Evolutionary conservation across 768 basidiomycete genomes (phyloP).

Genomic region (Russula ochroleuca): DNA sequence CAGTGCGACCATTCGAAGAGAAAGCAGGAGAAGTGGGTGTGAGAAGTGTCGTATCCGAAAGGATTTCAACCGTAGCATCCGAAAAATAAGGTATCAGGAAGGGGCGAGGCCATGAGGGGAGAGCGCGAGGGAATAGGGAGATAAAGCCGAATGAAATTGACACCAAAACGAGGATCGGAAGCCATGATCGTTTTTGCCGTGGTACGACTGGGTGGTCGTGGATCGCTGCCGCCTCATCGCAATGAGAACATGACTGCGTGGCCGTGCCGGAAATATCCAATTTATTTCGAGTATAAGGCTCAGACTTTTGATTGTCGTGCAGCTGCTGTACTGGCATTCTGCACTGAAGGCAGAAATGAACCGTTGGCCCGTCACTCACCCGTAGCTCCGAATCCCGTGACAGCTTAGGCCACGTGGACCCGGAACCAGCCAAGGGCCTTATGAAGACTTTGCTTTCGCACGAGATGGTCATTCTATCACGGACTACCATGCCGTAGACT

Average conservation of each 20-base stretch:
- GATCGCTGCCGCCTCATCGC: neutral
- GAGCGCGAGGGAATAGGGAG: neutral
- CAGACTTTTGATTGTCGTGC: neutral
- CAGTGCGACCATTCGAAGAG: slow-evolving; percentile 22
- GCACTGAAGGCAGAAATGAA: neutral
- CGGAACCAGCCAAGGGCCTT: too few relatives aligned
- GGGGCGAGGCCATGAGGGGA: neutral
- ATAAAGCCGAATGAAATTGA: slow-evolving; percentile 3
- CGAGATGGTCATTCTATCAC: too few relatives aligned
- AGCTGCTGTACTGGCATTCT: neutral
- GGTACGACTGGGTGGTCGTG: neutral
- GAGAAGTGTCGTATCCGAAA: neutral
- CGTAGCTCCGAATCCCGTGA: neutral
- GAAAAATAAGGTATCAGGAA: neutral
- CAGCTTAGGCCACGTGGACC: neutral
- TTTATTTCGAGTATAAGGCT: neutral
- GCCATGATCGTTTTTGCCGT: slow-evolving; percentile 2
- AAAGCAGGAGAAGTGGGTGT: neutral
- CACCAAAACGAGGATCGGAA: neutral
- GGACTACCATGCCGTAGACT: too few relatives aligned
- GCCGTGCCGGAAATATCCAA: neutral
- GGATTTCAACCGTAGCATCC: neutral
- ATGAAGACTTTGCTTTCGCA: too few relatives aligned
- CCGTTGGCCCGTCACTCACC: neutral
- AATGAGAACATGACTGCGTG: neutral